These are phyloP conservation scores for Collybia nuda DNA, from an alignment of 768 basidiomycete genomes.

Conservation along the genomic window DNA sequence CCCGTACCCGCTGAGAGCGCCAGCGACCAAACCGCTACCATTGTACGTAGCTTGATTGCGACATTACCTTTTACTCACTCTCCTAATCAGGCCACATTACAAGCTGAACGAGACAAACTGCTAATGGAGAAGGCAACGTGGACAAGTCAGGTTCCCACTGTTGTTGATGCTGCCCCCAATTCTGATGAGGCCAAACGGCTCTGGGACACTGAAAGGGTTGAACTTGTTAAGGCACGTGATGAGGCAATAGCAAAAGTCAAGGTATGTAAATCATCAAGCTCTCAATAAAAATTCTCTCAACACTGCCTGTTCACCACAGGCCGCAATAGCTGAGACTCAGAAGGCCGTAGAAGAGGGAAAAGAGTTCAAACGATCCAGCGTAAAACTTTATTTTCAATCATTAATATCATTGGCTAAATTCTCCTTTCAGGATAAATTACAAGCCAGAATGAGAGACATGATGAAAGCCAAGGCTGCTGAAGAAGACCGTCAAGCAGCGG, in stretches of 20 bases:
- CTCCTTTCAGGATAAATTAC: slow-evolving; percentile 58
- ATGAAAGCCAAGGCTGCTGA: slow-evolving; percentile 52
- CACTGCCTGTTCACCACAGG: slow-evolving; percentile 21
- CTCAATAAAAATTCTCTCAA: background rate
- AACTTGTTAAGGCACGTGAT: slow-evolving; percentile 56
- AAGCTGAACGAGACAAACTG: slow-evolving; percentile 60
- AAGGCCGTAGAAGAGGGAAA: slow-evolving; percentile 44
- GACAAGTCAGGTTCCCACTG: slow-evolving; percentile 27
- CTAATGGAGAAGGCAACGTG: slow-evolving; percentile 57
- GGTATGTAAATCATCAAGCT: slow-evolving; percentile 30
- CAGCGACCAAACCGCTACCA: slow-evolving; percentile 30
- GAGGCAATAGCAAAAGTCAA: slow-evolving; percentile 60
- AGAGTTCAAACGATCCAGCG: slow-evolving; percentile 40
- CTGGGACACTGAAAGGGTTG: slow-evolving; percentile 63
- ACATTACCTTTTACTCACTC: background rate
- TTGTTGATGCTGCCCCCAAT: slow-evolving; percentile 18
- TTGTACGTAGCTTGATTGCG: slow-evolving; percentile 29
- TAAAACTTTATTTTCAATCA: slow-evolving; percentile 16
- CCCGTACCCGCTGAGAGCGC: slow-evolving; percentile 21
- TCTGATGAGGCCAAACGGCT: slow-evolving; percentile 28
- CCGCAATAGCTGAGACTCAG: slow-evolving; percentile 39
- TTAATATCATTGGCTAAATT: slow-evolving; percentile 1
- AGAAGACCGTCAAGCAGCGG: slow-evolving; percentile 43
- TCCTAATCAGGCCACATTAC: slow-evolving; percentile 43
- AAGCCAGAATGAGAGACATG: slow-evolving; percentile 49